Evolutionary conservation across 1,284 basidiomycete genomes (phyloP).

Genomic region (Cystobasidium pallidum): DNA sequence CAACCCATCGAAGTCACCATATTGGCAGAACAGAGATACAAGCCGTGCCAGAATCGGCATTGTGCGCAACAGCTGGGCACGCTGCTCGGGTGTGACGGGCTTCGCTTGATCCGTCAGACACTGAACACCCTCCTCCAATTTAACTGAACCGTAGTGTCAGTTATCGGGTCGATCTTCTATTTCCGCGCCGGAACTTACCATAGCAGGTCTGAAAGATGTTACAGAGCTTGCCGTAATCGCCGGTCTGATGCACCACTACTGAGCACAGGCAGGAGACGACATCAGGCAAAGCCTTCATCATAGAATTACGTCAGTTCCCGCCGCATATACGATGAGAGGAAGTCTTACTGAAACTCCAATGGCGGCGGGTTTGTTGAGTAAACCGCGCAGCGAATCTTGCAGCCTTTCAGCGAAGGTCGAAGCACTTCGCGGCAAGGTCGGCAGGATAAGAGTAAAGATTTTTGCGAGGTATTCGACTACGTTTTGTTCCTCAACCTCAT

Average conservation of each 20-base stretch:
- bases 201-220: constrained; percentile 80
- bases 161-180: background rate
- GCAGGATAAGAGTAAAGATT: constrained; percentile 82
- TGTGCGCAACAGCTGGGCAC: constrained; percentile 39
- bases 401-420: constrained; percentile 77
- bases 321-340: background rate
- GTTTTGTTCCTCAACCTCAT: constrained; percentile 75
- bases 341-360: constrained; percentile 61
- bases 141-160: background rate
- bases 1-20: constrained; percentile 81
- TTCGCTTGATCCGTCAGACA: constrained; percentile 12
- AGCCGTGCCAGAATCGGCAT: constrained; percentile 72
- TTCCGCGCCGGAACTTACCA: constrained; percentile 59
- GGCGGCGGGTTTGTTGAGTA: constrained; percentile 78
- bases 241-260: constrained; percentile 80
- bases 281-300: constrained; percentile 76
- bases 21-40: constrained; percentile 78
- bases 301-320: constrained; percentile 46
- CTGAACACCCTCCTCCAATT: constrained; percentile 46
- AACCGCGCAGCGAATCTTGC: constrained; percentile 75
- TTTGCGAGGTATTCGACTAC: constrained; percentile 81
- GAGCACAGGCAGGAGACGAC: constrained; percentile 87
- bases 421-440: constrained; percentile 82
- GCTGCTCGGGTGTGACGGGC: constrained; percentile 6
- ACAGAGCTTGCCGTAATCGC: constrained; percentile 76